Percentiles rank a stretch among this genome's conserved stretches.
These are phyloP conservation scores for Bauhinia variegata DNA, from an alignment of 306 rosid genomes.

Conservation along the genomic window DNA sequence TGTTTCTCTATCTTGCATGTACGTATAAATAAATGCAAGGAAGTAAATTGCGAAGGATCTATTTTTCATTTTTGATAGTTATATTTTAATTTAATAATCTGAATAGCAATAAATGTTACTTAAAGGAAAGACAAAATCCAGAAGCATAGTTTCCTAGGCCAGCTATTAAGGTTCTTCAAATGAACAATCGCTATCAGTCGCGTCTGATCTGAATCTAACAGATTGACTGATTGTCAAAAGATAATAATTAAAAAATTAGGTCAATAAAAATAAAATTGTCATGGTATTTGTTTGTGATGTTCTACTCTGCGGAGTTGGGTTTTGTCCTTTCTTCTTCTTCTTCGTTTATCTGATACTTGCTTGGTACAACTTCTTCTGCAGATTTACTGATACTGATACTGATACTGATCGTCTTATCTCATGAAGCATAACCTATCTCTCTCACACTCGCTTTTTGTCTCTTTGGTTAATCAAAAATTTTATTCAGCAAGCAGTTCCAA, in stretches of 20 bases:
- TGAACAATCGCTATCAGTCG: constrained; percentile 61
- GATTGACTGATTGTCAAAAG: constrained; percentile 34
- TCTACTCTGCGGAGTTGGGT: too few relatives aligned
- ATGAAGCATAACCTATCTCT: too few relatives aligned
- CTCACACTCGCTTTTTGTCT: not conserved
- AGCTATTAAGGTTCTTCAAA: constrained; percentile 52
- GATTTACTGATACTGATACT: not conserved
- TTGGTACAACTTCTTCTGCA: constrained; percentile 6
- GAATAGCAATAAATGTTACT: constrained; percentile 39
- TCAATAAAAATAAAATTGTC: not conserved
- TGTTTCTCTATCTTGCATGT: not conserved
- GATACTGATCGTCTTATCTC: too few relatives aligned
- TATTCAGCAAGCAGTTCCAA: not conserved
- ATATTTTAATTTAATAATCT: too few relatives aligned
- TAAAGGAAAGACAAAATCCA: constrained; percentile 45
- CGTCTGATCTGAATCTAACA: constrained; percentile 43
- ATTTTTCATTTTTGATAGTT: too few relatives aligned
- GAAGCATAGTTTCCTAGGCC: constrained; percentile 34
- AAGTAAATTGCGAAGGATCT: constrained; percentile 3
- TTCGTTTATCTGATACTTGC: too few relatives aligned
- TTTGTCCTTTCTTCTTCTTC: not conserved
- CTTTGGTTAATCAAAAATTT: not conserved
- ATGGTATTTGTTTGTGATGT: not conserved
- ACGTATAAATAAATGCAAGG: constrained; percentile 21
- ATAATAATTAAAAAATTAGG: not conserved